Evolutionary conservation across 2,329 filamentous ascomycete species (phyloP), one percentile per base, ranked within the genome.

Genomic region (Arthrobotrys sinensis): DNA sequence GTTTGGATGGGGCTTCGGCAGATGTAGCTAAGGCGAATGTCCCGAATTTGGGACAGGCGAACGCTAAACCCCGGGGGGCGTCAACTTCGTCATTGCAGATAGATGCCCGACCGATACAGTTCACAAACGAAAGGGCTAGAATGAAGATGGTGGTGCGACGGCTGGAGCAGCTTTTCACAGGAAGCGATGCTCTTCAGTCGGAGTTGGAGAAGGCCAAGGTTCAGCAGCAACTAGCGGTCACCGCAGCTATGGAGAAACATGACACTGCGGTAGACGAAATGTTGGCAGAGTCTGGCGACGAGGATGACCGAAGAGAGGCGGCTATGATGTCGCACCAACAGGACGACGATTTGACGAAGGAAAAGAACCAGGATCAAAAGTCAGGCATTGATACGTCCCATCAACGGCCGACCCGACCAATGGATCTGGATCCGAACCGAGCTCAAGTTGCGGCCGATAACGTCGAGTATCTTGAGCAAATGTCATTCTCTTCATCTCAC

Each of bases 91-190:
- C 55, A n/a, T 28, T 63, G 32, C 48, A 32, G 43, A 16, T 32
- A 21, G 75, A 72, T 4, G 5, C 36, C 8, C 45, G 21, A 11
- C 57, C 64, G 8, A 16, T 67, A 19, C 69, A 79, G 16, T 50
- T 85, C 87, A 24, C 83, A 82, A 12, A 83, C 0, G 92, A 95
- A 12, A 90, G 89, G 80, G 88, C 91, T 4, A 93, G 90, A 85
- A 93, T 93, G 85, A 93, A 91, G 82, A 82, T 94, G 19, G 91
- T 95, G 0, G 93, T 95, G 1, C 88, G 89, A 67, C 88, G 92
- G 1, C 84, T 96, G 4, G 93, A 96, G 82, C 92, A 94, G 80
- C 87, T 96, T 0, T 96, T 96, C 79, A 93, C 92, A 0, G 93
- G 93, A 91, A 82, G 86, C 87, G 16, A 84, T 83, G 3, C 85